Percentiles rank a stretch among this genome's conserved stretches.
phyloP scores from a whole-genome alignment of 306 rosid species.

The Trifolium subterraneum region DNA sequence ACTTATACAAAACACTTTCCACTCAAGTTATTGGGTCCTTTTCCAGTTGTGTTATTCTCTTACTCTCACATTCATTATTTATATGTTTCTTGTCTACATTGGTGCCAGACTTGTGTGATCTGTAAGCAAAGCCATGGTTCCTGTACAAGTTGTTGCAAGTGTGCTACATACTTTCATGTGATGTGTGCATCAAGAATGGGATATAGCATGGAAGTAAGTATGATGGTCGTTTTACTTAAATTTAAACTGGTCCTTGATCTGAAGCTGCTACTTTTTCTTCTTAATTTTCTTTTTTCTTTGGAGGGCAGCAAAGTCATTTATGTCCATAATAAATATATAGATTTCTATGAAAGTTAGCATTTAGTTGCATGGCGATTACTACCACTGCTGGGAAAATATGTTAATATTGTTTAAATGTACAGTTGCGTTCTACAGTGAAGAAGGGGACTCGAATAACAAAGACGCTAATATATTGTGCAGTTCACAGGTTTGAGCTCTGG shows the following conservation, averaged over 20 bases:
- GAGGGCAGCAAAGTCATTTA: neutral
- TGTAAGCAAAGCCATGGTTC: slow-evolving; percentile 92
- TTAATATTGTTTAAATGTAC: slow-evolving; percentile 51
- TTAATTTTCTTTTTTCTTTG: slow-evolving; percentile 13
- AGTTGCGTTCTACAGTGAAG: slow-evolving; percentile 78
- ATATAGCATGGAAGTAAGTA: slow-evolving; percentile 88
- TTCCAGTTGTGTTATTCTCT: neutral
- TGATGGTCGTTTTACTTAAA: slow-evolving; percentile 21
- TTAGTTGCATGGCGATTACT: slow-evolving; percentile 6
- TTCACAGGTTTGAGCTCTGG: slow-evolving; percentile 71
- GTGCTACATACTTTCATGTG: slow-evolving; percentile 87
- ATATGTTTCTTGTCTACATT: slow-evolving; percentile 32
- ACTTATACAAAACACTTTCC: slow-evolving; percentile 7
- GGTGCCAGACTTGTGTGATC: slow-evolving; percentile 77
- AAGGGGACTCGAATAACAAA: slow-evolving; percentile 66
- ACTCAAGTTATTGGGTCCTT: slow-evolving; percentile 1
- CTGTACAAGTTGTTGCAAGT: slow-evolving; percentile 86
- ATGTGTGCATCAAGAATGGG: slow-evolving; percentile 89
- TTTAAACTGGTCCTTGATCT: slow-evolving; percentile 20
- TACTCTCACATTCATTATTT: slow-evolving; percentile 12
- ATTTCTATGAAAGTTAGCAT: slow-evolving; percentile 8
- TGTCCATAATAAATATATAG: neutral
- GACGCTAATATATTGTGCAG: slow-evolving; percentile 75
- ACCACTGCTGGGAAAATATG: slow-evolving; percentile 34
- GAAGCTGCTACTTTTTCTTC: slow-evolving; percentile 3